Conservation (phyloP, 805 yeast species). For the Kodamaea nitidulidarum region DNA sequence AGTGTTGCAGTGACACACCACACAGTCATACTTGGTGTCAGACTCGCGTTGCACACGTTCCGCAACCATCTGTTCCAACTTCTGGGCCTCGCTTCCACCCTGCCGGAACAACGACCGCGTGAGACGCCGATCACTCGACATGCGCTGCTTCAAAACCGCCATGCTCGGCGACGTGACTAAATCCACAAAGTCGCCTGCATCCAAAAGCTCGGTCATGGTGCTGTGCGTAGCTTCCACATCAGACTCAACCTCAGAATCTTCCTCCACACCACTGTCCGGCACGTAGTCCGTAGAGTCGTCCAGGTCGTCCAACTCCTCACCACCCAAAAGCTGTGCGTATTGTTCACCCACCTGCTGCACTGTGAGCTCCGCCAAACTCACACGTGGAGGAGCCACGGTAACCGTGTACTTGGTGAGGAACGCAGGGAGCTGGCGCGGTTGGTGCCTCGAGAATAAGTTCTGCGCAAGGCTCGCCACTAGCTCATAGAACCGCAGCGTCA, state of each 20-base stretch:
- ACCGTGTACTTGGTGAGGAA: slow-evolving; percentile 21
- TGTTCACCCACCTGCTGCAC: slow-evolving; percentile 19
- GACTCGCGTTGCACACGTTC: slow-evolving; percentile 9
- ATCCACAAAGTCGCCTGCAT: slow-evolving; percentile 24
- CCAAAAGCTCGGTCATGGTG: slow-evolving; percentile 19
- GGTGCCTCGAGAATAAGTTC: neutral
- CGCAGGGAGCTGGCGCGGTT: slow-evolving; percentile 20
- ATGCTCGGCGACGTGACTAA: slow-evolving; percentile 16
- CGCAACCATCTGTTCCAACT: slow-evolving; percentile 21
- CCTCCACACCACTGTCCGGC: slow-evolving; percentile 26
- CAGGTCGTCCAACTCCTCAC: slow-evolving; percentile 12
- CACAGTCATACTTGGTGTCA: slow-evolving; percentile 51
- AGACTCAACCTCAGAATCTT: slow-evolving; percentile 16
- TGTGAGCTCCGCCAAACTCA: slow-evolving; percentile 15
- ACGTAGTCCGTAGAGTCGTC: slow-evolving; percentile 20
- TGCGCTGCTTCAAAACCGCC: slow-evolving; percentile 25
- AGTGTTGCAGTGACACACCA: slow-evolving; percentile 71
- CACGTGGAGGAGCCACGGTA: neutral
- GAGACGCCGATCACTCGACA: slow-evolving; percentile 21
- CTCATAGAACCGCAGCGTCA: neutral
- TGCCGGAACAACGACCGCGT: slow-evolving; percentile 26
- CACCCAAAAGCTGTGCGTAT: slow-evolving; percentile 22
- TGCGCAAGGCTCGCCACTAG: neutral
- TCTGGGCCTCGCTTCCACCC: slow-evolving; percentile 13
- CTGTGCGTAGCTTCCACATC: slow-evolving; percentile 4